Percentiles rank a stretch among this genome's conserved stretches.
Conservation (phyloP, 169 alveolate genomes). For the Plasmodium sp. region DNA sequence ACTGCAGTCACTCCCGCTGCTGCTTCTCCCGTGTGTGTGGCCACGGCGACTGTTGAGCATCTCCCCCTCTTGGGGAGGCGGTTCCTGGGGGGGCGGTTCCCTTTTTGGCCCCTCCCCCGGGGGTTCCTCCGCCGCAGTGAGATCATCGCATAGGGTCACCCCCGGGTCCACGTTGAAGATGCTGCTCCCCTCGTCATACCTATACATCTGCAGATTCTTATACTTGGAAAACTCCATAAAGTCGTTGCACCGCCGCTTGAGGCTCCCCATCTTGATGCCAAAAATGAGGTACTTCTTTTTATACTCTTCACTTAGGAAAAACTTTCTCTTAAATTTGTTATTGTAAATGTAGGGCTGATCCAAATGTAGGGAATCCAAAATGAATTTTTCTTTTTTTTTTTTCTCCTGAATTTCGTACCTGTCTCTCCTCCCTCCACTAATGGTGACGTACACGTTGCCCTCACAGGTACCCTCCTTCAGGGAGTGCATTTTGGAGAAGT, state of each 20-base stretch:
- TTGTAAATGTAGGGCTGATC: conserved; percentile 13
- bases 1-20: not conserved
- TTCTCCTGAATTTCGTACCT: not conserved
- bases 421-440: conserved; percentile 9
- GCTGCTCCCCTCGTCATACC: not conserved
- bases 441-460: not conserved
- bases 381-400: conserved; percentile 39
- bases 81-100: not conserved
- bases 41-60: not conserved
- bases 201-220: not conserved
- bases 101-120: not conserved
- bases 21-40: not conserved
- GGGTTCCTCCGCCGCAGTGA: not conserved
- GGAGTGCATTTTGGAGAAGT: conserved; percentile 60
- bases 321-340: conserved; percentile 17
- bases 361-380: conserved; percentile 43
- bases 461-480: not conserved
- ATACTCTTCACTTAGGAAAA: conserved; percentile 14
- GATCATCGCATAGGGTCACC: not conserved
- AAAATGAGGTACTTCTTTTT: conserved; percentile 46
- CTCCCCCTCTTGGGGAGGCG: not conserved
- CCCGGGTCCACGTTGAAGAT: not conserved
- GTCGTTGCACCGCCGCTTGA: not conserved
- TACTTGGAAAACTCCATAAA: conserved; percentile 21
- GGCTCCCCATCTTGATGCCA: conserved; percentile 27